phyloP scores from a whole-genome alignment of 225 moss, liverwort and hornwort species.

The Ulota crispa region DNA sequence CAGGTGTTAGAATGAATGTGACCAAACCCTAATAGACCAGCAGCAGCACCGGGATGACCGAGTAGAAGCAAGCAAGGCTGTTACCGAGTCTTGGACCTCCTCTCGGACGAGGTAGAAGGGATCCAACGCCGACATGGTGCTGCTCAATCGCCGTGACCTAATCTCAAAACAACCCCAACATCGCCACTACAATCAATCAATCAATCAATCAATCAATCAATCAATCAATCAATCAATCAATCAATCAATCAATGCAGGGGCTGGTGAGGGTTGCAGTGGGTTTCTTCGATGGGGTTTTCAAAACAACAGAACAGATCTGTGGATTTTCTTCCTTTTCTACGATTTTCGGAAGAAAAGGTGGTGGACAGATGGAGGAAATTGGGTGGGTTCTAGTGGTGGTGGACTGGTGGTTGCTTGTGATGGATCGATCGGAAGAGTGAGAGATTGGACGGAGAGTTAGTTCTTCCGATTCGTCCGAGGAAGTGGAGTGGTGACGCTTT shows the following conservation, averaged over 20 bases:
- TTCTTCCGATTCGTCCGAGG: background rate
- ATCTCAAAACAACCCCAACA: background rate
- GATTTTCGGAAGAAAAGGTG: background rate
- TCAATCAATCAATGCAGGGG: no score
- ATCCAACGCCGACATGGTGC: conserved; percentile 84
- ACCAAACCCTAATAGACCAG: no score
- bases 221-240: background rate
- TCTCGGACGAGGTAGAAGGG: conserved; percentile 92
- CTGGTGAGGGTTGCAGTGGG: background rate
- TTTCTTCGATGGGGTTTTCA: background rate
- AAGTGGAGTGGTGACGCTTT: background rate
- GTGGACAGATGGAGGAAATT: background rate
- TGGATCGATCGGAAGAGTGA: background rate
- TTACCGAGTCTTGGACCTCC: conserved; percentile 84
- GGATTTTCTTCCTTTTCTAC: background rate
- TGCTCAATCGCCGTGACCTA: background rate
- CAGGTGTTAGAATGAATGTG: no score
- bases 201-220: background rate
- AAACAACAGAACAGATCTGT: background rate
- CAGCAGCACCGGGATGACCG: background rate
- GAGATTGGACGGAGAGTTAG: background rate
- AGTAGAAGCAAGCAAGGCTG: background rate
- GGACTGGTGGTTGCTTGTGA: background rate
- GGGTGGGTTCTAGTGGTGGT: background rate
- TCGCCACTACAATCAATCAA: background rate